A percentile compares a stretch with the other conserved stretches of the same genome.
Evolutionary conservation across 352 stramenopile species (phyloP).

Genomic region (Pythium aquatile): DNA sequence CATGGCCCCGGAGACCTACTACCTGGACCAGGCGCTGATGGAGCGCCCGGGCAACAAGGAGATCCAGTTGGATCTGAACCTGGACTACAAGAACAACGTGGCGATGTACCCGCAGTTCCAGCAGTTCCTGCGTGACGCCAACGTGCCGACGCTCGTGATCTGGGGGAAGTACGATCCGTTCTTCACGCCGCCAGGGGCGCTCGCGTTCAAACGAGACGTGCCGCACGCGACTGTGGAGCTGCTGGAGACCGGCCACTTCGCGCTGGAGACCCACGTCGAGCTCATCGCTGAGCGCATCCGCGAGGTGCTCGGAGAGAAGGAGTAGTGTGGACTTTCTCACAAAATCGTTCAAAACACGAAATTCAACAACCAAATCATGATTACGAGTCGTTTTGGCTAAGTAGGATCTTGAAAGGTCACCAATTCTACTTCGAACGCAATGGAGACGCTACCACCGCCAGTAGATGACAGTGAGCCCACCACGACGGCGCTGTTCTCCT

Average conservation of each 20-base stretch:
- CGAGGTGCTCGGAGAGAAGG: neutral
- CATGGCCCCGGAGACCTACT: conserved; percentile 10
- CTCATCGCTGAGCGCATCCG: conserved; percentile 18
- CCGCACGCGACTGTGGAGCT: conserved; percentile 6
- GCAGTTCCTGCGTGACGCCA: conserved; percentile 12
- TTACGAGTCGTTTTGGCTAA: conserved; percentile 1
- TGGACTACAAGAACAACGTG: conserved; percentile 16
- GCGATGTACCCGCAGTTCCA: conserved; percentile 17
- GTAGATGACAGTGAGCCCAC: neutral
- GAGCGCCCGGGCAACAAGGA: conserved; percentile 10
- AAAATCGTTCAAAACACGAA: neutral
- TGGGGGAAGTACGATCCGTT: conserved; percentile 22
- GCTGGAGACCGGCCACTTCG: conserved; percentile 20
- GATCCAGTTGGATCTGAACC: conserved; percentile 19
- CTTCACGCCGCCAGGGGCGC: conserved; percentile 17
- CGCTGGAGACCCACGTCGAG: conserved; percentile 15
- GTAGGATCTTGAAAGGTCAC: neutral
- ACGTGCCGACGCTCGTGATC: conserved; percentile 15
- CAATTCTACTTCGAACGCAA: neutral
- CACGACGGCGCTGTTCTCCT: conserved; percentile 15
- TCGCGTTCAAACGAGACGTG: conserved; percentile 12
- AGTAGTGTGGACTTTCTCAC: neutral
- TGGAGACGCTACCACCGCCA: neutral
- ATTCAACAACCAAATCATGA: conserved; percentile 22
- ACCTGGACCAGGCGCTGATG: conserved; percentile 16